Evolutionary conservation across 768 basidiomycete species (phyloP).

Genomic region (Phanerodontia chrysosporium): DNA sequence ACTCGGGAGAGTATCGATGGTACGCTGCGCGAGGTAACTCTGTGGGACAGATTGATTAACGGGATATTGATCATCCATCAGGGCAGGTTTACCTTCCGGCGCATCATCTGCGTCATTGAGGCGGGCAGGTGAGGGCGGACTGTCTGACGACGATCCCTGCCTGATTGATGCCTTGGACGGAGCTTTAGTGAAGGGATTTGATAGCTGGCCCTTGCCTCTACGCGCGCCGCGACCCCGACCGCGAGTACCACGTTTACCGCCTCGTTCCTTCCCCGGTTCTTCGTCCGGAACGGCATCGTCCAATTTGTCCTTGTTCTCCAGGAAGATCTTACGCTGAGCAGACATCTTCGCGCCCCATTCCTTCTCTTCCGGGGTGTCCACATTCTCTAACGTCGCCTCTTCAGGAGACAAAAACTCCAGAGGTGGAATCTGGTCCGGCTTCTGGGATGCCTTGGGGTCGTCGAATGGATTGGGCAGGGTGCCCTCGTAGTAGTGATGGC

Average conservation of each 20-base stretch:
- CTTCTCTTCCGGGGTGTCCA: slow-evolving; percentile 40
- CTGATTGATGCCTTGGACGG: neutral
- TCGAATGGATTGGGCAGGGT: slow-evolving; percentile 35
- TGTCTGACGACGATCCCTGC: neutral
- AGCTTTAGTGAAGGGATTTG: neutral
- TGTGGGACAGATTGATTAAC: neutral
- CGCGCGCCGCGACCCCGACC: neutral
- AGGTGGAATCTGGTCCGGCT: slow-evolving; percentile 26
- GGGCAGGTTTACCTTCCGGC: neutral
- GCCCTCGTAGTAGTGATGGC: slow-evolving; percentile 44
- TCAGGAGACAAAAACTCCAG: slow-evolving; percentile 25
- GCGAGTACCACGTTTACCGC: neutral
- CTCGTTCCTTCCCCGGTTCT: neutral
- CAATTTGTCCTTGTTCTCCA: slow-evolving; percentile 25
- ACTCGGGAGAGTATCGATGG: neutral
- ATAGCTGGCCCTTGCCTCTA: neutral
- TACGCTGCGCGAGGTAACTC: neutral
- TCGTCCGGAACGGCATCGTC: slow-evolving; percentile 7
- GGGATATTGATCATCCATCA: neutral
- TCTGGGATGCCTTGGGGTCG: slow-evolving; percentile 23
- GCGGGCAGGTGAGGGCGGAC: neutral
- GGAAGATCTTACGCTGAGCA: slow-evolving; percentile 32
- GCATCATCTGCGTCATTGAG: neutral
- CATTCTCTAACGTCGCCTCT: slow-evolving; percentile 37
- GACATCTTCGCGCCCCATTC: slow-evolving; percentile 38